Conservation (phyloP, 768 basidiomycete species). For the Leccinum arenicola region DNA sequence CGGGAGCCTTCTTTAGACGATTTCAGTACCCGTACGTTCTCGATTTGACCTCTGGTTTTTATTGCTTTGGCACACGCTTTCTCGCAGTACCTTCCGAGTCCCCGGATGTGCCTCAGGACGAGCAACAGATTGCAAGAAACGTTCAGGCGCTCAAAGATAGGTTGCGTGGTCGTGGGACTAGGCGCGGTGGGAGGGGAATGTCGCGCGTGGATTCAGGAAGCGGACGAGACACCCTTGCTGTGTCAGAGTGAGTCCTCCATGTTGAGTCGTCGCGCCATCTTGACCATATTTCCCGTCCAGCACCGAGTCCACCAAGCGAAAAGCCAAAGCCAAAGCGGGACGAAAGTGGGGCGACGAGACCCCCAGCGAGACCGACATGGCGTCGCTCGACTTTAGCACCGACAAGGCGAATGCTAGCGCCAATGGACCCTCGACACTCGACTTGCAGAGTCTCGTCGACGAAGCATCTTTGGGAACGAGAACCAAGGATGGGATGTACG, state of each 20-base stretch:
- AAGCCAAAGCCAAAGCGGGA: slow-evolving; percentile 64
- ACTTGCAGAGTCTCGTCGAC: slow-evolving; percentile 65
- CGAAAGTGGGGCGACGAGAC: slow-evolving; percentile 91
- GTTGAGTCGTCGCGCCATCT: neutral
- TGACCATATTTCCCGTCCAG: slow-evolving; percentile 41
- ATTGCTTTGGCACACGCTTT: neutral
- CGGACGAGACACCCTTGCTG: slow-evolving; percentile 58
- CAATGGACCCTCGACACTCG: slow-evolving; percentile 36
- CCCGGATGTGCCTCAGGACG: slow-evolving; percentile 59
- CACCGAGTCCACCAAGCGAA: slow-evolving; percentile 59
- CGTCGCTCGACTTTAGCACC: slow-evolving; percentile 82
- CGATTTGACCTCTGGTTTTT: neutral
- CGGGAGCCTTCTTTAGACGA: slow-evolving; percentile 55
- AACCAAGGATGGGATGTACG: slow-evolving; percentile 69
- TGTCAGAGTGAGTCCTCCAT: slow-evolving; percentile 62
- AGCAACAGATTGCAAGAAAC: slow-evolving; percentile 89
- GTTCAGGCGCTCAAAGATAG: slow-evolving; percentile 87
- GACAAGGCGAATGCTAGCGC: slow-evolving; percentile 46
- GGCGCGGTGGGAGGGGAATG: slow-evolving; percentile 49
- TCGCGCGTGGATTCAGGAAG: slow-evolving; percentile 50
- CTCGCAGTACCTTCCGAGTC: slow-evolving; percentile 46
- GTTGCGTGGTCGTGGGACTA: slow-evolving; percentile 70
- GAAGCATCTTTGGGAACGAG: slow-evolving; percentile 73
- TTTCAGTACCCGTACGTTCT: slow-evolving; percentile 49
- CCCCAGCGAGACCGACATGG: slow-evolving; percentile 87